Base-by-base conservation (phyloP, 2,329 filamentous ascomycete species). In the Lachnellula cervina region DNA sequence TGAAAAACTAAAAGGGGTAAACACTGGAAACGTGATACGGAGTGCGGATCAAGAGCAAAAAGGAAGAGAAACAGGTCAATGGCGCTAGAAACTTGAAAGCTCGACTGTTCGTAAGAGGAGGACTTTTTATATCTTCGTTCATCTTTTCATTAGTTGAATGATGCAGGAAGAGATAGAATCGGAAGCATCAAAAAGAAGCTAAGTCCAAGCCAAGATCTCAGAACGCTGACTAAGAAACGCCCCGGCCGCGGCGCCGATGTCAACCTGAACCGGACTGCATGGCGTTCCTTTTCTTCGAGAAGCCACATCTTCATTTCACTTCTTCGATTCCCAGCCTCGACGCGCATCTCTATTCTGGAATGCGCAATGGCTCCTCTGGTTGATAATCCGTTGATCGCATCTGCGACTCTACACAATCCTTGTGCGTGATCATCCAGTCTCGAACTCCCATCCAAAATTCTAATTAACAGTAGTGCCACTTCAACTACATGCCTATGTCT, bases 381-480 rank as follows among this genome's bases (percentile, higher is more conserved):
- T 73, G 89, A 96, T 76, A 93, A 90, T 74, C 76, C 87, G 65
- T 90, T 96, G 80, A 96, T 99, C 73, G 83, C 88, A 78, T 81
- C 86, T 71, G 89, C 94, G 62, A 88, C 90, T 71, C 82, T 99
- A 65, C 87, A 97, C 73, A 91, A 90, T 68, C 91, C 93, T 60
- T 82, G 68, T 70, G 34, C 43, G 68, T 62, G 43, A 23, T 35
- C 42, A 13, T 13, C 4, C 11, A 34, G 9, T 46, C 14, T 25
- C 37, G 16, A 43, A 9, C 17, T 25, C 21, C 17, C 19, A 14
- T 49, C 9, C n/a, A 48, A 46, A 50, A 59, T 52, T 34, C 52
- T 61, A 59, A 63, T 49, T 21, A 19, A 34, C 42, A 19, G 45
- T 37, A 69, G 68, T 96, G 62, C 85, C 91, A 35, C 74, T 88